Percentiles rank a stretch among this genome's conserved stretches.
Evolutionary conservation across 805 yeast species (phyloP).

Genomic region (Yamadazyma kitorensis): DNA sequence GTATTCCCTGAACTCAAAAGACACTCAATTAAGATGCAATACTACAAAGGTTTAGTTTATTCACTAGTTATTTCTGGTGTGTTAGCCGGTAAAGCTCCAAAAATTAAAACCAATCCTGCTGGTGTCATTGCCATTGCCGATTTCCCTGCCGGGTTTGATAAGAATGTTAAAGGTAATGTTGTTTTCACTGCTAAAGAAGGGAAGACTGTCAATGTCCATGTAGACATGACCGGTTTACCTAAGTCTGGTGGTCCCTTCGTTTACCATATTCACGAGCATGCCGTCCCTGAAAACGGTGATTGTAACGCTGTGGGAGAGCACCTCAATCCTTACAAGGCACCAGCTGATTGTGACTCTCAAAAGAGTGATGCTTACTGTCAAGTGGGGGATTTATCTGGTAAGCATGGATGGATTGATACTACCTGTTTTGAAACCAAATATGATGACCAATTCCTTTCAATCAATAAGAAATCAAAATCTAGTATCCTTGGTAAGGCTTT

Average conservation of each 20-base stretch:
- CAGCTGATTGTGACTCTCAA: conserved; percentile 48
- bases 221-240: conserved; percentile 71
- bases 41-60: conserved; percentile 5
- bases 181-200: conserved; percentile 57
- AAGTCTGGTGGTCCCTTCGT: conserved; percentile 44
- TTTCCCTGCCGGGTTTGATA: conserved; percentile 44
- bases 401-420: conserved; percentile 69
- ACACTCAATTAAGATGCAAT: conserved; percentile 6
- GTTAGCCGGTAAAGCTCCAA: conserved; percentile 48
- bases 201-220: conserved; percentile 61
- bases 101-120: conserved; percentile 46
- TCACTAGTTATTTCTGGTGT: conserved; percentile 6
- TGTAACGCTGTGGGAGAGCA: conserved; percentile 58
- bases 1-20: background rate
- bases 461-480: conserved; percentile 54
- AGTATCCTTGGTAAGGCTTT: conserved; percentile 58
- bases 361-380: conserved; percentile 57
- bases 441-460: conserved; percentile 63
- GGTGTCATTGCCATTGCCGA: conserved; percentile 56
- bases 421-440: conserved; percentile 66
- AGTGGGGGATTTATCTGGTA: conserved; percentile 76
- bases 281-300: conserved; percentile 45
- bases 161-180: conserved; percentile 48
- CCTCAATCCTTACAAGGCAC: conserved; percentile 63
- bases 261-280: conserved; percentile 50